Evolutionary conservation across 169 alveolate species (phyloP).

Genomic region (Theileria equi): DNA sequence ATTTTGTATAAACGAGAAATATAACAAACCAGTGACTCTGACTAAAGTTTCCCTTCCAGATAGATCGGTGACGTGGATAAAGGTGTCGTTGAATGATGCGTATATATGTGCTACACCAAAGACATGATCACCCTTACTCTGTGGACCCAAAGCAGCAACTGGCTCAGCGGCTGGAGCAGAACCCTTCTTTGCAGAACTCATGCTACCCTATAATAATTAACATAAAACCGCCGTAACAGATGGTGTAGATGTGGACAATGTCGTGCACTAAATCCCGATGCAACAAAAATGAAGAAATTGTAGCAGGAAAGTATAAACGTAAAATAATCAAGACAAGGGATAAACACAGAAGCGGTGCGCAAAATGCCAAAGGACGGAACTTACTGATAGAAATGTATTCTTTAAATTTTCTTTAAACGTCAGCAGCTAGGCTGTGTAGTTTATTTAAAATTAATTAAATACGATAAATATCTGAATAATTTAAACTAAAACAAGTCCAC

Average conservation of each 20-base stretch:
- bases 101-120: slow-evolving; percentile 99
- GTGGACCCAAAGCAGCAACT: slow-evolving; percentile 73
- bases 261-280: too few species aligned
- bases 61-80: slow-evolving; percentile 99
- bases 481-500: neutral
- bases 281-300: too few species aligned
- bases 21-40: slow-evolving; percentile 90
- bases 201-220: slow-evolving; percentile 11
- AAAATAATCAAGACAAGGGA: too few species aligned
- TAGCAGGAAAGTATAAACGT: too few species aligned
- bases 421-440: neutral
- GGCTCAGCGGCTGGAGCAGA: slow-evolving; percentile 58
- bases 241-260: too few species aligned
- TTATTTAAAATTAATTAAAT: neutral
- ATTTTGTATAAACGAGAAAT: neutral
- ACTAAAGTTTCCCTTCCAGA: slow-evolving; percentile 99
- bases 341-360: too few species aligned
- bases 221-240: too few species aligned
- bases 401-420: neutral
- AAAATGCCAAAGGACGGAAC: too few species aligned
- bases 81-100: slow-evolving; percentile 99
- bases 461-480: neutral
- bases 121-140: slow-evolving; percentile 88
- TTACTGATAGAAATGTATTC: too few species aligned
- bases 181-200: slow-evolving; percentile 35